Evolutionary conservation across 2,329 filamentous ascomycete species (phyloP).

Genomic region (Diaporthe helianthi): DNA sequence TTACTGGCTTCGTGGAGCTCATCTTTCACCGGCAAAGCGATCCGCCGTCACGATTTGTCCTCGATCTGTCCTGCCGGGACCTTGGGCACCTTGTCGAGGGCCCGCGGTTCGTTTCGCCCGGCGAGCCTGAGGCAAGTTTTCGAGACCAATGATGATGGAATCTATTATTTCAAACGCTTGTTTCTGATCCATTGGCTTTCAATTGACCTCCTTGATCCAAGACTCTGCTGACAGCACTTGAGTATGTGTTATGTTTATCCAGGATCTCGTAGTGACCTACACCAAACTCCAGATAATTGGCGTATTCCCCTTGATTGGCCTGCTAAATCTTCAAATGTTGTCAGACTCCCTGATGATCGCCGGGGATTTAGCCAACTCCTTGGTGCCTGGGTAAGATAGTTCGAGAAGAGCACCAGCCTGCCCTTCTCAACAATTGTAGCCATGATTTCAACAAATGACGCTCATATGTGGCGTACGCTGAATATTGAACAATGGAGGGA

Average conservation of each 20-base stretch:
- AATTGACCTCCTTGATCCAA: neutral
- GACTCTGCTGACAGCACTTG: neutral
- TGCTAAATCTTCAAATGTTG: neutral
- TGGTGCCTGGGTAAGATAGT: neutral
- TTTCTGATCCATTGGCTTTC: neutral
- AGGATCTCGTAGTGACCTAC: neutral
- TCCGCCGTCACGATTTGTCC: neutral
- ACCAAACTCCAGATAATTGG: neutral
- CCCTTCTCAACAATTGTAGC: too few species aligned
- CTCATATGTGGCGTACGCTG: neutral
- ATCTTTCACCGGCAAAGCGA: neutral
- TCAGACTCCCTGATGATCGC: neutral
- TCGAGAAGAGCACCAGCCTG: neutral
- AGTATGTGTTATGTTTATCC: too few species aligned
- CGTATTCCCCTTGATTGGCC: neutral
- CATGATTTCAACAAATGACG: neutral
- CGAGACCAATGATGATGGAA: neutral
- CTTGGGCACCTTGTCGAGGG: neutral
- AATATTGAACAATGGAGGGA: neutral
- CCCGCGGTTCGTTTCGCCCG: neutral
- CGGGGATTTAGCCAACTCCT: neutral
- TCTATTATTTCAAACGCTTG: neutral
- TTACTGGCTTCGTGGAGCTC: neutral
- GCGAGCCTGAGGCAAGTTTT: neutral
- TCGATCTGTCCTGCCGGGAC: neutral